These are phyloP conservation scores for Camellia lanceoleosa DNA, from an alignment of 148 eudicot genomes.

Conservation along the genomic window DNA sequence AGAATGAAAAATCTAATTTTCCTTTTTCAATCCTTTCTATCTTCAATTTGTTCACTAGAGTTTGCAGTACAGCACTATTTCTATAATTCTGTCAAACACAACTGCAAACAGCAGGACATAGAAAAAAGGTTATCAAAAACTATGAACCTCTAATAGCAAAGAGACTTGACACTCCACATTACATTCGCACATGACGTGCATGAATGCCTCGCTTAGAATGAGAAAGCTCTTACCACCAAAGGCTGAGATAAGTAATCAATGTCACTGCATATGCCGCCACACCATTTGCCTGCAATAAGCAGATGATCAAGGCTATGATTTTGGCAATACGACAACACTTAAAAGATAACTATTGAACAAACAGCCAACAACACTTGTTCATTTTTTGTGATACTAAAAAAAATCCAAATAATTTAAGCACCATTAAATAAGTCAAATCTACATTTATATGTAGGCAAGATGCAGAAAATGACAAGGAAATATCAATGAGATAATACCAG, in stretches of 20 bases:
- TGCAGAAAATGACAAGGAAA: background rate
- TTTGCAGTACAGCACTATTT: background rate
- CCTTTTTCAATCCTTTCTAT: background rate
- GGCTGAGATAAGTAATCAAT: slow-evolving; percentile 67
- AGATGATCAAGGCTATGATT: slow-evolving; percentile 5
- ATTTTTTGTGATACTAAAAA: background rate
- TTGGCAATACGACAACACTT: background rate
- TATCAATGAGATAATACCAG: background rate
- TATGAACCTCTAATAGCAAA: slow-evolving; percentile 3
- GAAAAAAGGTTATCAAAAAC: background rate
- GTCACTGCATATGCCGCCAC: slow-evolving; percentile 76
- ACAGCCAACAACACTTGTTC: background rate
- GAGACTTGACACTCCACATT: background rate
- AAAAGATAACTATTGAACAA: background rate
- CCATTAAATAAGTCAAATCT: background rate
- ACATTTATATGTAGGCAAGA: background rate
- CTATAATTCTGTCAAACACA: background rate
- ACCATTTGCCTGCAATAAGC: slow-evolving; percentile 78
- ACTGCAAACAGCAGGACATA: background rate
- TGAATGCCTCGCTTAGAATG: background rate
- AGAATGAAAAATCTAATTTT: slow-evolving; percentile 1
- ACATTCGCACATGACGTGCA: background rate
- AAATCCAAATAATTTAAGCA: background rate
- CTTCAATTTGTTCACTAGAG: background rate
- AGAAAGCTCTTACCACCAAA: slow-evolving; percentile 77